Evolutionary conservation across 352 stramenopile species (phyloP).

Genomic region (Phytophthora constricta): DNA sequence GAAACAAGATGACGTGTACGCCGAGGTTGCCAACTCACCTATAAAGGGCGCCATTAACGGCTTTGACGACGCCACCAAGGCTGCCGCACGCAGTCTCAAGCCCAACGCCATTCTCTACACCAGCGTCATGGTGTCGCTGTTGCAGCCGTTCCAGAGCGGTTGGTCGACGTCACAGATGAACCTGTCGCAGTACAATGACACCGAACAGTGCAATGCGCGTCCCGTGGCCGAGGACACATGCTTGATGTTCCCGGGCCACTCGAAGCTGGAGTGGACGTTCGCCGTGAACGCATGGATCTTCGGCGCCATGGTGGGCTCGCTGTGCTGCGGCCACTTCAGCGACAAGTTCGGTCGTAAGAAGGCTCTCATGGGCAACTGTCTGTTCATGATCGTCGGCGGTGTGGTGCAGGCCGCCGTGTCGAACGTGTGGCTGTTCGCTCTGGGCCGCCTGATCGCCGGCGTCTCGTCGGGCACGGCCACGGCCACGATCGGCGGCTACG

Average conservation of each 20-base stretch:
- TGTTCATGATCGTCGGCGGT: slow-evolving; percentile 41
- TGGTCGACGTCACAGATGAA: slow-evolving; percentile 38
- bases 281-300: slow-evolving; percentile 5
- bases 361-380: slow-evolving; percentile 10
- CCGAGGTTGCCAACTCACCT: slow-evolving; percentile 10
- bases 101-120: slow-evolving; percentile 42
- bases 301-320: slow-evolving; percentile 3
- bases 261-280: slow-evolving; percentile 6
- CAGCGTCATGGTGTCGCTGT: slow-evolving; percentile 30
- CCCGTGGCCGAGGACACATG: slow-evolving; percentile 4
- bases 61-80: slow-evolving; percentile 9
- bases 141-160: slow-evolving; percentile 48
- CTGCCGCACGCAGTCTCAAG: neutral
- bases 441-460: slow-evolving; percentile 40
- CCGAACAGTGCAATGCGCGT: neutral
- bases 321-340: slow-evolving; percentile 3
- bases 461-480: slow-evolving; percentile 29
- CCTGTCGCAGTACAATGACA: slow-evolving; percentile 3
- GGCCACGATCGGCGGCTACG: slow-evolving; percentile 23
- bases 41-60: neutral
- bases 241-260: slow-evolving; percentile 6
- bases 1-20: slow-evolving; percentile 11
- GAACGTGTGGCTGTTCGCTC: slow-evolving; percentile 24
- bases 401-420: slow-evolving; percentile 26
- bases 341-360: slow-evolving; percentile 27